phyloP scores from a whole-genome alignment of 2,329 filamentous ascomycete genomes.

The Fusarium denticulatum region DNA sequence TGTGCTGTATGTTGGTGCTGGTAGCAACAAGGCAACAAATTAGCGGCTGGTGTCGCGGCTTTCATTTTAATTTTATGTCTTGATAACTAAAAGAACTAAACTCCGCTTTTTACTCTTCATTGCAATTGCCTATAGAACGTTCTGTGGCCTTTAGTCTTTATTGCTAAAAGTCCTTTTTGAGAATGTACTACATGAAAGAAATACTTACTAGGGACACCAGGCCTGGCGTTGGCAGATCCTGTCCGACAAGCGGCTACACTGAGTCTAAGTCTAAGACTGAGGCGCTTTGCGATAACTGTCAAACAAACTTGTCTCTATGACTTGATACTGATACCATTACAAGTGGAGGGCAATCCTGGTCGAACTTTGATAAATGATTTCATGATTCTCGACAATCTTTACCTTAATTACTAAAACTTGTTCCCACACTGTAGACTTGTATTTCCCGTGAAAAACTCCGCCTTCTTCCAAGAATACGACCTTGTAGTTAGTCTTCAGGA shows the following conservation, averaged over 20 bases:
- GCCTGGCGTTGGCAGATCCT: neutral
- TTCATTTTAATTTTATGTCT: neutral
- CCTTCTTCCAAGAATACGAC: neutral
- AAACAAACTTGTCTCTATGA: neutral
- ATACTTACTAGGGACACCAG: neutral
- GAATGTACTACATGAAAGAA: neutral
- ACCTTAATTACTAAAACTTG: neutral
- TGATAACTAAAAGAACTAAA: neutral
- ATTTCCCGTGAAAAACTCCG: neutral
- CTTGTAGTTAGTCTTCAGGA: neutral
- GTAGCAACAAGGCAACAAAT: neutral
- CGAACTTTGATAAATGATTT: neutral
- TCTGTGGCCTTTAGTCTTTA: neutral
- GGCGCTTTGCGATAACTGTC: neutral
- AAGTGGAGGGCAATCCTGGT: neutral
- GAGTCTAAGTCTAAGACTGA: neutral
- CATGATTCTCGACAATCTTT: neutral
- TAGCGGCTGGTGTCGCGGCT: slow-evolving; percentile 5
- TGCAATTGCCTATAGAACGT: neutral
- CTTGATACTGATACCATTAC: neutral
- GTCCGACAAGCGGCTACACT: neutral
- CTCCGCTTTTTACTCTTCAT: neutral
- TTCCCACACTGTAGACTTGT: neutral
- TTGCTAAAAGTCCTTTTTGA: neutral
- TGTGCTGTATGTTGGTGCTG: slow-evolving; percentile 6